Conservation (phyloP, 768 basidiomycete genomes). For the Lentinula edodes region DNA sequence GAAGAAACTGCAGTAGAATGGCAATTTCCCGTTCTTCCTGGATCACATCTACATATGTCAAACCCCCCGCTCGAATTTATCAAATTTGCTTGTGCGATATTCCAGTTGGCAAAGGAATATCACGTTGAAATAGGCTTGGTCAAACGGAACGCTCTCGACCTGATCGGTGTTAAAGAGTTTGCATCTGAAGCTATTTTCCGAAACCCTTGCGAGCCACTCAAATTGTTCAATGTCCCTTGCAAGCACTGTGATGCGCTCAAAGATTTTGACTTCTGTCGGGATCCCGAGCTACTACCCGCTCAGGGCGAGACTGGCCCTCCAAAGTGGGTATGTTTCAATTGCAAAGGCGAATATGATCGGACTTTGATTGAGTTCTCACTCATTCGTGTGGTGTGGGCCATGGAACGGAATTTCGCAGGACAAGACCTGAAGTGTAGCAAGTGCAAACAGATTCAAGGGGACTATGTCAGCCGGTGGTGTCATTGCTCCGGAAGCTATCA, state of each 20-base stretch:
- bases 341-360: slow-evolving; percentile 87
- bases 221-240: slow-evolving; percentile 83
- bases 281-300: slow-evolving; percentile 72
- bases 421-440: slow-evolving; percentile 88
- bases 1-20: slow-evolving; percentile 52
- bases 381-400: slow-evolving; percentile 64
- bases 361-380: slow-evolving; percentile 80
- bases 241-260: slow-evolving; percentile 77
- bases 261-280: slow-evolving; percentile 95
- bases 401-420: slow-evolving; percentile 74
- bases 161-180: slow-evolving; percentile 84
- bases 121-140: slow-evolving; percentile 84
- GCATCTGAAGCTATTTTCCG: slow-evolving; percentile 79
- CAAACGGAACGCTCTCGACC: slow-evolving; percentile 83
- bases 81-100: slow-evolving; percentile 81
- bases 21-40: slow-evolving; percentile 82
- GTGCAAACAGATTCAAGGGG: slow-evolving; percentile 87
- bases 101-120: slow-evolving; percentile 75
- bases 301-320: slow-evolving; percentile 36
- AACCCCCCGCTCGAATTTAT: slow-evolving; percentile 86
- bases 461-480: slow-evolving; percentile 82
- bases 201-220: slow-evolving; percentile 88
- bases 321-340: slow-evolving; percentile 67
- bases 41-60: slow-evolving; percentile 70
- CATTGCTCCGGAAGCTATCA: slow-evolving; percentile 84